These are phyloP conservation scores for Adansonia digitata DNA, from an alignment of 345 rosid species.

Conservation along the genomic window DNA sequence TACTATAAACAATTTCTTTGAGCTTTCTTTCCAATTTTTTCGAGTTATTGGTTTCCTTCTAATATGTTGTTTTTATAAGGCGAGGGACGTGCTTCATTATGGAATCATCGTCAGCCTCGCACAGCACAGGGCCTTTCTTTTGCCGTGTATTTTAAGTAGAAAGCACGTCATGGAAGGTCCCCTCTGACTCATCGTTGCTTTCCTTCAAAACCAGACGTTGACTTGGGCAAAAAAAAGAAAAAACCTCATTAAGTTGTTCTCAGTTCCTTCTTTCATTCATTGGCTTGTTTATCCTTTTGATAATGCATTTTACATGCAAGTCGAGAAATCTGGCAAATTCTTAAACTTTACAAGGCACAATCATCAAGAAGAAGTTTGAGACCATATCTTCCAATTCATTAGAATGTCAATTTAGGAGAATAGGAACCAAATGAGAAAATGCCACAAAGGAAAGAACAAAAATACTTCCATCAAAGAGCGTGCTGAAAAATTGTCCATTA, in stretches of 20 bases:
- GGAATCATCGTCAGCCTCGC: not conserved
- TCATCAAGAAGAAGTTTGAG: not conserved
- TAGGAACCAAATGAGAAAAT: not conserved
- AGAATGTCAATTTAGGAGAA: not conserved
- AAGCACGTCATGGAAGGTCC: not conserved
- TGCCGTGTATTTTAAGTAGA: not conserved
- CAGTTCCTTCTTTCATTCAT: too few species aligned
- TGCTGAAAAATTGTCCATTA: not conserved
- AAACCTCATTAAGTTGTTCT: not conserved
- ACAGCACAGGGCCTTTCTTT: not conserved
- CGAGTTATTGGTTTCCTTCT: too few species aligned
- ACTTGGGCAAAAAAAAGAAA: not conserved
- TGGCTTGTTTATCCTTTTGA: not conserved
- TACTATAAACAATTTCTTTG: not conserved
- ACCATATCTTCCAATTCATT: not conserved
- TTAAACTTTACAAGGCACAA: not conserved
- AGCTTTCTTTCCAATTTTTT: slow-evolving; percentile 2
- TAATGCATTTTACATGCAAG: not conserved
- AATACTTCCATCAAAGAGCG: not conserved
- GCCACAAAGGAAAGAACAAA: not conserved
- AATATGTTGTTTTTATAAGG: slow-evolving; percentile 12
- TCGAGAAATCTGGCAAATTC: not conserved
- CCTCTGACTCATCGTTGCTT: not conserved
- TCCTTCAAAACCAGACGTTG: not conserved
- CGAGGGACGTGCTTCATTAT: not conserved